Percentiles rank a stretch among this genome's conserved stretches.
These are phyloP conservation scores for Trichoderma cornu-damae DNA, from an alignment of 2,329 filamentous ascomycete species.

Conservation along the genomic window DNA sequence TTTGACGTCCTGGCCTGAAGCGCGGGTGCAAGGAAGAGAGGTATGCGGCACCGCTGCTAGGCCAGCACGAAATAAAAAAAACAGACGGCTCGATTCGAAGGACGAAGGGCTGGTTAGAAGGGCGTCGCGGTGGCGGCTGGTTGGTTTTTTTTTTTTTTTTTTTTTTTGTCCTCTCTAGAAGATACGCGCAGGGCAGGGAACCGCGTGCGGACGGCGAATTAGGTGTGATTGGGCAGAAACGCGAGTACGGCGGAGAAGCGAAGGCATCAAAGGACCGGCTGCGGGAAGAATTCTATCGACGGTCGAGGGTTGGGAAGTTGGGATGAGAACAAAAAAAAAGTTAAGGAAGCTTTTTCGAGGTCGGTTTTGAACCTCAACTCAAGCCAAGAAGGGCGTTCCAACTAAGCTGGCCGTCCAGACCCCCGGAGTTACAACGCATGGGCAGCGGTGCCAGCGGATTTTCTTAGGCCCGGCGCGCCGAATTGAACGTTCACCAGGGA, in stretches of 20 bases:
- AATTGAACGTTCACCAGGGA: not conserved
- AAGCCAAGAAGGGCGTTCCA: constrained; percentile 9
- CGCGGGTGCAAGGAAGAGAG: not conserved
- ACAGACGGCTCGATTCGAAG: not conserved
- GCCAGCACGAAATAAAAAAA: not conserved
- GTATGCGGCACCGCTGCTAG: not conserved
- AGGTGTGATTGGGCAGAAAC: constrained; percentile 13
- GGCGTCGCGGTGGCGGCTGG: constrained; percentile 13
- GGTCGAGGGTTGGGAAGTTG: not conserved
- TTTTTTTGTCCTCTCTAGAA: not conserved
- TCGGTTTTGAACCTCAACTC: constrained; percentile 8
- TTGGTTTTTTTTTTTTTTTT: too few relatives aligned
- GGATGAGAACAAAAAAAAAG: constrained; percentile 13
- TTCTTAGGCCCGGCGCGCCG: constrained; percentile 14
- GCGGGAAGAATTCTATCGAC: constrained; percentile 24
- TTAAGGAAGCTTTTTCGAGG: constrained; percentile 15
- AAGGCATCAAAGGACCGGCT: constrained; percentile 16
- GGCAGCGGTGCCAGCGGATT: constrained; percentile 1
- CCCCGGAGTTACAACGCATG: constrained; percentile 2
- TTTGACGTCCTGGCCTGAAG: constrained; percentile 23
- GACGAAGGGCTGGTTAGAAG: not conserved
- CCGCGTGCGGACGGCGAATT: constrained; percentile 8
- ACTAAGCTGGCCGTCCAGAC: constrained; percentile 3
- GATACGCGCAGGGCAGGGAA: constrained; percentile 16
- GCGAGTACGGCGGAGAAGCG: not conserved